Conservation (phyloP, 352 stramenopile species). For the Thalassiosira hispida region DNA sequence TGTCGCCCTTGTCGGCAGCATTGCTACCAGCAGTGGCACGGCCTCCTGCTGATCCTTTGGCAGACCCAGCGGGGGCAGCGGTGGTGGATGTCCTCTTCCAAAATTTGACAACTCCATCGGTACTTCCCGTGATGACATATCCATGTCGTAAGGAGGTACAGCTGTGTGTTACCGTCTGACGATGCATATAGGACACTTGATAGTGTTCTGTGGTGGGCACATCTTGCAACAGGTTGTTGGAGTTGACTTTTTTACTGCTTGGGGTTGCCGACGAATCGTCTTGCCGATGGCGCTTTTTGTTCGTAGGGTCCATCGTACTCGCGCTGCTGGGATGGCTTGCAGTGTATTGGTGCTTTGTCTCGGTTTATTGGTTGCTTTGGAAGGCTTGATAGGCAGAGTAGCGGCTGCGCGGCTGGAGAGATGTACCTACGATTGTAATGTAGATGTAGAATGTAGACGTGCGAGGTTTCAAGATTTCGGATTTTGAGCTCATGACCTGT, state of each 20-base stretch:
- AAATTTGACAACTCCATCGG: slow-evolving; percentile 98
- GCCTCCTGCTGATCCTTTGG: neutral
- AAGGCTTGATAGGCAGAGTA: too few relatives aligned
- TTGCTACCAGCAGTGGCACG: slow-evolving; percentile 4
- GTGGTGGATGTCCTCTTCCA: slow-evolving; percentile 96
- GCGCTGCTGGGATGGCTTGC: too few relatives aligned
- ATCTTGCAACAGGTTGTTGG: slow-evolving; percentile 20
- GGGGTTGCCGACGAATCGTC: neutral
- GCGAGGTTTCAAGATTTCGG: too few relatives aligned
- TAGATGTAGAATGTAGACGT: too few relatives aligned
- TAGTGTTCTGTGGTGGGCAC: slow-evolving; percentile 78
- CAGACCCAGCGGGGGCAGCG: neutral
- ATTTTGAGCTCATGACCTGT: too few relatives aligned
- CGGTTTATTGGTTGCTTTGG: too few relatives aligned
- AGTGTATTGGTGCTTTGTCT: too few relatives aligned
- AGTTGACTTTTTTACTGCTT: neutral
- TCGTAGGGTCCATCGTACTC: neutral
- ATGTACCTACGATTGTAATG: too few relatives aligned
- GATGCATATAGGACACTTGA: slow-evolving; percentile 96
- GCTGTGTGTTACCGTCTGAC: slow-evolving; percentile 92
- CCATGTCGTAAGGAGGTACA: slow-evolving; percentile 89
- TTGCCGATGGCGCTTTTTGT: slow-evolving; percentile 15
- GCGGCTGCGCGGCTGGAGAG: too few relatives aligned
- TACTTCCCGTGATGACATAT: slow-evolving; percentile 95
- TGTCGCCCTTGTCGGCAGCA: neutral